These are phyloP conservation scores for Daucus carota DNA, from an alignment of 129 eudicot genomes.

Conservation along the genomic window DNA sequence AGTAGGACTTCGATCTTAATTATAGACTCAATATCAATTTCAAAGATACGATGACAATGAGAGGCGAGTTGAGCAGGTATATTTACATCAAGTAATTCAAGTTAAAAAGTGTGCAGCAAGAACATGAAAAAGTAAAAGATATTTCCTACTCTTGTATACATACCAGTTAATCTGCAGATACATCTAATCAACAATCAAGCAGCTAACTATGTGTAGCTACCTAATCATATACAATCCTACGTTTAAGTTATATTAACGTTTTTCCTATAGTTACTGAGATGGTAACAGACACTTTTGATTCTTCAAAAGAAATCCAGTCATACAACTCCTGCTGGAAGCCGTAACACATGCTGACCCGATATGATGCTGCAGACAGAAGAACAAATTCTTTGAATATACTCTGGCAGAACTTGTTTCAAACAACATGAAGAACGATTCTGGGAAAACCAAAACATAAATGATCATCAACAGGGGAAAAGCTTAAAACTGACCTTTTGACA, in stretches of 20 bases:
- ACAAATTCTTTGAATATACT: background rate
- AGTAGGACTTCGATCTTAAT: too few species aligned
- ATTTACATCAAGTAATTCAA: too few species aligned
- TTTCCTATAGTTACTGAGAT: background rate
- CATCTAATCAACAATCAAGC: background rate
- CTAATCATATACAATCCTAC: background rate
- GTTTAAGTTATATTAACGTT: background rate
- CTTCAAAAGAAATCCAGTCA: conserved; percentile 16
- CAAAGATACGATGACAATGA: too few species aligned
- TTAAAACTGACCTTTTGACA: conserved; percentile 36
- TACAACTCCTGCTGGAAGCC: conserved; percentile 57
- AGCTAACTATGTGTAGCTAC: background rate
- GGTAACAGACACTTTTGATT: background rate
- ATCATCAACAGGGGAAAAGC: background rate
- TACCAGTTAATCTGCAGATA: background rate
- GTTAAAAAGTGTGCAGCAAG: background rate
- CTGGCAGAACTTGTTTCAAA: background rate
- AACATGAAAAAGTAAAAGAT: background rate
- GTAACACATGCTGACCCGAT: conserved; percentile 43
- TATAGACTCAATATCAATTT: too few species aligned
- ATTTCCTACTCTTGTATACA: background rate
- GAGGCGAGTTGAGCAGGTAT: too few species aligned
- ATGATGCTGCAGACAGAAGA: conserved; percentile 32
- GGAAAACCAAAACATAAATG: background rate
- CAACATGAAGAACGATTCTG: background rate